Base-by-base conservation (phyloP, 805 yeast species). In the Starmerella roubikii region DNA sequence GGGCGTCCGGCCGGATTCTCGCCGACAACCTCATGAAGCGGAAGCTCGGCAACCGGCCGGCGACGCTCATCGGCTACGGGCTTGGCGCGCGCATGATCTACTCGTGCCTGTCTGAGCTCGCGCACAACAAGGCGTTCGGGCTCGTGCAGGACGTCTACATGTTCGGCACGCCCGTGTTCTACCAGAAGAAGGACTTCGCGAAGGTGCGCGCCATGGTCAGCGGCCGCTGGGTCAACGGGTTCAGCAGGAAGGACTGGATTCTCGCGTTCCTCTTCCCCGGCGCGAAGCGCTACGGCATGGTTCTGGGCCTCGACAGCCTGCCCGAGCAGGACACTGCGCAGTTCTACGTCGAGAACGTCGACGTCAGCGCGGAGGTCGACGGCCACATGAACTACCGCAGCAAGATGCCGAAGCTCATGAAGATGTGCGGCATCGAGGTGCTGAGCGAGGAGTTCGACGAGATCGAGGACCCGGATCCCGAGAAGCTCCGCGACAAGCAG, bases 341-440 rank as follows among this genome's bases (percentile, higher is more conserved):
- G 3, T 28, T 42, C 15, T 37, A 45, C 15, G 66, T 91, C 23
- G 94, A 85, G 47, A 88, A 88, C 57, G 68, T 78, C 46, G 93
- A 91, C 54, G 83, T 93, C 53, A 81, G 97, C 0, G 84, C 76
- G 16, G 52, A 67, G 38, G 94, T 88, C 3, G 85, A 80, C 44
- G 98, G 98, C 1, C 98, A 91, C 62, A 83, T 91, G 95, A 84
- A 80, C n/a, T 91, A 91, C 60, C 78, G 98, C 62, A 78, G 78
- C 45, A 85, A 84, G 11, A 84, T 91, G 71, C 99, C 99, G 1
- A 74, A 73, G 50, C 66, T 91, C 32, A 56, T 91, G 47, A 69
- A 71, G 45, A 59, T 62, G 36, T 51, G 82, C 30, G 86, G 81
- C 3, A 79, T 93, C 75, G 78, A 81, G 39, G 84, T 91, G 4